A percentile compares a stretch with the other conserved stretches of the same genome.
Evolutionary conservation across 2,329 filamentous ascomycete species (phyloP).

Genomic region (Fusarium globosum): DNA sequence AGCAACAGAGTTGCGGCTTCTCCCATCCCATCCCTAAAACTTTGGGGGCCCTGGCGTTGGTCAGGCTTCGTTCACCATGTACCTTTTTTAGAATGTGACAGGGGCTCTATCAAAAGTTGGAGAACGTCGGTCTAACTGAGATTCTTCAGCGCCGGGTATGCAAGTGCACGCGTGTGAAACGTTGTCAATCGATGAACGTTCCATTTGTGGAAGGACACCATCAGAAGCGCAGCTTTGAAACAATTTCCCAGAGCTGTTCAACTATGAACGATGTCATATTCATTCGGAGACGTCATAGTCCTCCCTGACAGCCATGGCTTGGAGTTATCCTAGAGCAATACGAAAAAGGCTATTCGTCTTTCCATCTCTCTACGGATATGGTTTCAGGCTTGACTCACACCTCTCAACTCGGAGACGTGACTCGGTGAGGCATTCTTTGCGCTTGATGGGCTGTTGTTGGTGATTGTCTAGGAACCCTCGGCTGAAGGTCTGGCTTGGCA

Average conservation of each 20-base stretch:
- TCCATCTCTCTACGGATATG: background rate
- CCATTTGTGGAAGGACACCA: conserved; percentile 1
- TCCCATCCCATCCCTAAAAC: background rate
- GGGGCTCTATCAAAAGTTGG: conserved; percentile 12
- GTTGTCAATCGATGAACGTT: background rate
- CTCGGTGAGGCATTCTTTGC: background rate
- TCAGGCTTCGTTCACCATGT: background rate
- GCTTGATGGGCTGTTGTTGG: background rate
- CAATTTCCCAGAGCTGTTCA: background rate
- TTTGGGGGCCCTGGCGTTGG: conserved; percentile 2
- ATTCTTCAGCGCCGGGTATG: conserved; percentile 17
- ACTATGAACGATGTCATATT: background rate
- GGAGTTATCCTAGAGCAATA: background rate
- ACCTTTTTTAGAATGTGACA: conserved; percentile 1
- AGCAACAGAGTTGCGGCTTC: conserved; percentile 25
- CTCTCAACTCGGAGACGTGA: background rate
- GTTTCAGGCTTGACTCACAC: background rate
- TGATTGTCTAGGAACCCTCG: conserved; percentile 12
- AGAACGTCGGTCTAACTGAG: conserved; percentile 18
- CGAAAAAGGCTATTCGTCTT: background rate
- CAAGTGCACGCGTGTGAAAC: conserved; percentile 25
- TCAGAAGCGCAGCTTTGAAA: conserved; percentile 1
- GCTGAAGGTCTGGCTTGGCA: conserved; percentile 26
- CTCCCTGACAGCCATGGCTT: background rate
- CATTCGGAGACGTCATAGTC: conserved; percentile 8